A percentile compares a stretch with the other conserved stretches of the same genome.
These are phyloP conservation scores for Aegilops sharonensis DNA, from an alignment of 176 grass and related monocot genomes.

Conservation along the genomic window DNA sequence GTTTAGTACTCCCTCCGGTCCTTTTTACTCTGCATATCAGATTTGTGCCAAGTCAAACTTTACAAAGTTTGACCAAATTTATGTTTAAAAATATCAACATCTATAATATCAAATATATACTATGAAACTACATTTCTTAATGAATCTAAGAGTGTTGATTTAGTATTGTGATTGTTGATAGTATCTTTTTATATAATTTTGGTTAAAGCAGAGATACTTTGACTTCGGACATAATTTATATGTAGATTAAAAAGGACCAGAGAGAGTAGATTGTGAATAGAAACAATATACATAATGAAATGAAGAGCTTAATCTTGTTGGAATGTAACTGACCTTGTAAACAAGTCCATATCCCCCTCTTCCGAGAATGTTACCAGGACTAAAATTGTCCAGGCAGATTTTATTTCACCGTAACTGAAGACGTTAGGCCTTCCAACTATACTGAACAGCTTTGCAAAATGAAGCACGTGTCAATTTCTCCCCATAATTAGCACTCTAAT, in stretches of 20 bases:
- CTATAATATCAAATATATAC: too few relatives aligned
- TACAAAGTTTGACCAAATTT: too few relatives aligned
- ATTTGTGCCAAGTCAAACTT: too few relatives aligned
- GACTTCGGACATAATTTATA: too few relatives aligned
- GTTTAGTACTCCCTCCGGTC: not conserved
- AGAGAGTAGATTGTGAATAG: not conserved
- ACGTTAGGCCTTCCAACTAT: slow-evolving; percentile 35
- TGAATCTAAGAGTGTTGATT: too few relatives aligned
- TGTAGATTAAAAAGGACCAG: too few relatives aligned
- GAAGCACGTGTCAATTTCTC: not conserved
- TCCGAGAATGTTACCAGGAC: slow-evolving; percentile 38
- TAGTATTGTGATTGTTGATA: too few relatives aligned
- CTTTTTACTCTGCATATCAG: too few relatives aligned
- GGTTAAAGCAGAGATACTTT: too few relatives aligned
- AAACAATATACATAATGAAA: not conserved
- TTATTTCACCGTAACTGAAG: slow-evolving; percentile 50
- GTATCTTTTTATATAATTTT: too few relatives aligned
- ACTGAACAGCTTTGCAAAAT: slow-evolving; percentile 31
- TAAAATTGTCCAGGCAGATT: slow-evolving; percentile 47
- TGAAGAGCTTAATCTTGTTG: not conserved
- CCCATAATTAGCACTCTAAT: not conserved
- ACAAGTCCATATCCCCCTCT: slow-evolving; percentile 55
- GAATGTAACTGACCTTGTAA: slow-evolving; percentile 32
- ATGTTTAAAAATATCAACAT: too few relatives aligned
- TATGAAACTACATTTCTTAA: too few relatives aligned